Conservation (phyloP, 495 filamentous ascomycete genomes). For the Aspergillus wentii region DNA sequence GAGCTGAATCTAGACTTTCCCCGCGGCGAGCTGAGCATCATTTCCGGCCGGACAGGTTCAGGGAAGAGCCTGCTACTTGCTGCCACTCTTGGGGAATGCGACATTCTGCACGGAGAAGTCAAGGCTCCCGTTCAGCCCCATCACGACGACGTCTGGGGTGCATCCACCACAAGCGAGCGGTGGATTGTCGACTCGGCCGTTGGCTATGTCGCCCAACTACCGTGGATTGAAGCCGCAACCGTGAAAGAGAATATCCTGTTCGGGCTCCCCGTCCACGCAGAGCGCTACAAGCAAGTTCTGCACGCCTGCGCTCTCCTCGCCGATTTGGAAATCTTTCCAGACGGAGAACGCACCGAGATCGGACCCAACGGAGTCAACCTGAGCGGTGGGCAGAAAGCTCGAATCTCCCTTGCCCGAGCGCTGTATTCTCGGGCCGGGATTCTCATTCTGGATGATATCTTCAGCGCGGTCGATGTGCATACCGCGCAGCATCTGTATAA, state of each 20-base stretch:
- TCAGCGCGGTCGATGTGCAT: constrained; percentile 56
- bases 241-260: constrained; percentile 66
- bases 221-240: constrained; percentile 72
- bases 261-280: constrained; percentile 54
- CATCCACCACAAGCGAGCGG: background rate
- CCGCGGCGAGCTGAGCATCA: constrained; percentile 55
- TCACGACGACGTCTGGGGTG: background rate
- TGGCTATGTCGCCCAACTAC: constrained; percentile 67
- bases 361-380: constrained; percentile 71
- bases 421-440: constrained; percentile 70
- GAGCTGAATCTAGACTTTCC: constrained; percentile 59
- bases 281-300: constrained; percentile 56
- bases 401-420: constrained; percentile 67
- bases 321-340: constrained; percentile 63
- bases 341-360: constrained; percentile 66
- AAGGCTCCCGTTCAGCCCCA: constrained; percentile 20
- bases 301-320: constrained; percentile 61
- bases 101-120: constrained; percentile 33
- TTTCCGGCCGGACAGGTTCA: constrained; percentile 41
- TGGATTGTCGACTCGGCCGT: constrained; percentile 47
- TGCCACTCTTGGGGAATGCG: constrained; percentile 50
- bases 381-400: constrained; percentile 70
- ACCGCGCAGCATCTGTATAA: constrained; percentile 68
- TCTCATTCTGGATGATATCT: constrained; percentile 71
- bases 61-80: constrained; percentile 54